These are phyloP conservation scores for Trichophyton simii DNA, from an alignment of 2,329 filamentous ascomycete species.

Conservation along the genomic window DNA sequence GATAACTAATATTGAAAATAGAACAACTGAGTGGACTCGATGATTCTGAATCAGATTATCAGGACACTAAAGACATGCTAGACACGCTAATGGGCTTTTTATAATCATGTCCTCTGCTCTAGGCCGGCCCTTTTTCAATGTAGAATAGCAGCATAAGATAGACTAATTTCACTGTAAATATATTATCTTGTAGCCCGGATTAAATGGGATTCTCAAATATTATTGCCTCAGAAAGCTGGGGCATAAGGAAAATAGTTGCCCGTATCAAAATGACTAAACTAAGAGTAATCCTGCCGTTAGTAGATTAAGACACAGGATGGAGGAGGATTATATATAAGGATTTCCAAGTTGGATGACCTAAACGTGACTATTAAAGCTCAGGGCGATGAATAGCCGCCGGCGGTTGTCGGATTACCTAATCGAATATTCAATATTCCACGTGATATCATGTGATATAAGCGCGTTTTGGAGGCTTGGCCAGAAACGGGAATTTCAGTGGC, in stretches of 20 bases:
- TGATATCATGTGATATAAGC: neutral
- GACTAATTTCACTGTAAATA: neutral
- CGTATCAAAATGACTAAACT: no score
- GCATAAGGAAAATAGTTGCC: no score
- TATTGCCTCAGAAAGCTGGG: no score
- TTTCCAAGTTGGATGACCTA: no score
- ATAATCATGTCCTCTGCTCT: neutral
- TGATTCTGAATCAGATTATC: constrained; percentile 42
- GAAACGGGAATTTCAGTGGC: constrained; percentile 5
- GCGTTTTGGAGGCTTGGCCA: constrained; percentile 1
- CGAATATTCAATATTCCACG: neutral
- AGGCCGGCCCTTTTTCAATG: neutral
- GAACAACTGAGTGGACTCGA: constrained; percentile 52
- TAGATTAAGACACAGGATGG: no score
- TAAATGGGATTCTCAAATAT: no score
- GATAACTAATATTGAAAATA: constrained; percentile 15
- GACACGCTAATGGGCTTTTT: constrained; percentile 41
- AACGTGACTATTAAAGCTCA: no score
- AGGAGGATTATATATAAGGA: no score
- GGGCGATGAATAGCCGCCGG: no score
- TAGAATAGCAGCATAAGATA: neutral
- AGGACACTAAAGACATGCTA: constrained; percentile 51
- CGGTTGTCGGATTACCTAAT: no score
- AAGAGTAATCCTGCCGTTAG: no score
- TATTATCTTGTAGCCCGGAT: neutral